Evolutionary conservation across 2,329 filamentous ascomycete genomes (phyloP), one percentile per base, ranked within the genome.

Genomic region (Monosporascus cannonballus): DNA sequence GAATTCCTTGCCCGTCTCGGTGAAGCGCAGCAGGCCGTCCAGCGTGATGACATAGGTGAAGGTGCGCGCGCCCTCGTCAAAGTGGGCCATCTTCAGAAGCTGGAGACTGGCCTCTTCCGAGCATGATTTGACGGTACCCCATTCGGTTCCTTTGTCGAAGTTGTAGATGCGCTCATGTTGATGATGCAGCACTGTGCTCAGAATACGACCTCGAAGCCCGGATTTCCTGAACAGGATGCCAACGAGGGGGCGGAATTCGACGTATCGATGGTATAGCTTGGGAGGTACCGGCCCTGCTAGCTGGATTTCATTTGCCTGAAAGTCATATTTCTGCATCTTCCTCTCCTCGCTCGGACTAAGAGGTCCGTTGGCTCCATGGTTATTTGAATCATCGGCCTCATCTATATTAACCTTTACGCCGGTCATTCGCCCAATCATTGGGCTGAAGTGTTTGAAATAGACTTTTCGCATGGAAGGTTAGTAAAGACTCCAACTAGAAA

Each of bases 1-100:
- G 54, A 96, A 96, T 64, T 96, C 92, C 62, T 94, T 94, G 30
- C 93, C 93, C 0, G 93, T 97, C 70, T 96, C 93, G 1, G 93
- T 96, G 71, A 96, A 96, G 46, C 91, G 86, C 65, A 95, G 81
- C 50, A 93, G 78, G 5, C 87, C 88, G 64, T 97, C 93, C 6
- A 96, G 78, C 0, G 90, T 96, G 22, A 97, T 75, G 25, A 96
- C 86, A 61, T 96, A 97, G 22, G 93, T 97, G 65, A 94, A 96
- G 52, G 95, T 83, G 14, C 91, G 84, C 1, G 88, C 87, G 18
- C 90, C 92, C 62, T 94, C 82, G 63, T 93, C 91, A 65, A 87
- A 93, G 63, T 96, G 90, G 0, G 85, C 87, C 63, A 96, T 84
- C 54, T 91, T 88, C 9, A 97, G 78, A 64, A 97, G 95, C 58